Evolutionary conservation across 2,329 filamentous ascomycete genomes (phyloP), one percentile per base, ranked within the genome.

Genomic region (Fusarium sp.): DNA sequence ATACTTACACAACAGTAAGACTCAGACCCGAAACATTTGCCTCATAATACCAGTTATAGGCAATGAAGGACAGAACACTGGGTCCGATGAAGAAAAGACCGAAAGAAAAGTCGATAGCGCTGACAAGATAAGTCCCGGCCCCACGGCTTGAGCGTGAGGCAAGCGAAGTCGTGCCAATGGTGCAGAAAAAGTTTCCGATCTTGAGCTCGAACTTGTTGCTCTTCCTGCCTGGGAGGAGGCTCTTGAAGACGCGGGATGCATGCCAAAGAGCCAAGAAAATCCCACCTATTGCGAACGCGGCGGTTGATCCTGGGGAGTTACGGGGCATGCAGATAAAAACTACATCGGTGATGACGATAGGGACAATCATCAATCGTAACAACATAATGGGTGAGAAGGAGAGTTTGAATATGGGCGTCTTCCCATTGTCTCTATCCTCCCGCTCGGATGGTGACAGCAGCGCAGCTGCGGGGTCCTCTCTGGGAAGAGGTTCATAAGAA

Each of bases 131-230:
- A 9, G 60, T 65, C 36, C 57, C 39, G 26, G 38, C 33, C 33
- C 50, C 51, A 31, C 33, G 20, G 28, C 30, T 39, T 44, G 50
- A 3, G 13, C 14, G 33, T 14, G 41, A 67, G 4, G 28, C 30
- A 15, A 38, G 30, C 2, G 50, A 55, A 15, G 60, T 59, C 38
- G 58, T 70, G 12, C 71, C 76, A 24, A 66, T 67, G 18, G 66
- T 70, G 28, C 71, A 77, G 16, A 72, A 67, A 13, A 76, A 75
- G 44, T 54, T 65, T 11, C 75, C 76, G n/a, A 78, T 48, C n/a
- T 58, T 70, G 35, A 78, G 45, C 35, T 78, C 73, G 50, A 78
- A 73, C 36, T 71, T 71, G 55, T 66, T 48, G n/a, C 28, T 45
- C 35, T 47, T 66, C n/a, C 54, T 69, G 18, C 56, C 39, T 15